Evolutionary conservation across 495 filamentous ascomycete species (phyloP).

Genomic region (Lichenothelia convexa): DNA sequence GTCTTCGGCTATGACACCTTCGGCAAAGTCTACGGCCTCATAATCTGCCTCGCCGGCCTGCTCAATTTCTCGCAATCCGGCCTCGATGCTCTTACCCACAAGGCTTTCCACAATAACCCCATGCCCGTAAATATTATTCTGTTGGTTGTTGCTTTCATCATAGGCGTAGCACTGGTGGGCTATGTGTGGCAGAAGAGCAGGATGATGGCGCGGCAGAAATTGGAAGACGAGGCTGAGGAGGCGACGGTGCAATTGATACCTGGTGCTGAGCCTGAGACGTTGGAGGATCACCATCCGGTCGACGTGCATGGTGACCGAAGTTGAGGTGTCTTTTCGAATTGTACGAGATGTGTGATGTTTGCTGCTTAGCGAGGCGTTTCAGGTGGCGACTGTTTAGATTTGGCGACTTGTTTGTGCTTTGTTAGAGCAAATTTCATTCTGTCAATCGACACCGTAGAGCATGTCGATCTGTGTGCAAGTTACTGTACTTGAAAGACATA

Average conservation of each 20-base stretch:
- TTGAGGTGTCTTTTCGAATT: too few relatives aligned
- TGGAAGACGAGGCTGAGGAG: conserved; percentile 22
- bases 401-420: too few relatives aligned
- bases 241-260: conserved; percentile 20
- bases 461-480: too few relatives aligned
- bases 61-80: conserved; percentile 75
- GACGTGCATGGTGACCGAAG: too few relatives aligned
- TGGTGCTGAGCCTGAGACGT: conserved; percentile 5
- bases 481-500: too few relatives aligned
- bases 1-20: conserved; percentile 95
- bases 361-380: too few relatives aligned
- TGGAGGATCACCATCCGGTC: too few relatives aligned
- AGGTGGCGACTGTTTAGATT: too few relatives aligned
- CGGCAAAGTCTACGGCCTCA: conserved; percentile 85
- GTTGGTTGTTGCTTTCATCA: conserved; percentile 36
- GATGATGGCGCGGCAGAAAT: conserved; percentile 13
- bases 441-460: too few relatives aligned
- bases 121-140: conserved; percentile 61
- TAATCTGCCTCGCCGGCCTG: conserved; percentile 76
- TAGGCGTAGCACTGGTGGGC: conserved; percentile 19
- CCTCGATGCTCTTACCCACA: conserved; percentile 64
- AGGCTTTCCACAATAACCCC: conserved; percentile 50
- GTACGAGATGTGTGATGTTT: too few relatives aligned
- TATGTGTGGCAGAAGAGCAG: conserved; percentile 20
- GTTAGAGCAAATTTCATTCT: too few relatives aligned